Base-by-base conservation (phyloP, 2,329 filamentous ascomycete species). In the Sporothrix protearum region DNA sequence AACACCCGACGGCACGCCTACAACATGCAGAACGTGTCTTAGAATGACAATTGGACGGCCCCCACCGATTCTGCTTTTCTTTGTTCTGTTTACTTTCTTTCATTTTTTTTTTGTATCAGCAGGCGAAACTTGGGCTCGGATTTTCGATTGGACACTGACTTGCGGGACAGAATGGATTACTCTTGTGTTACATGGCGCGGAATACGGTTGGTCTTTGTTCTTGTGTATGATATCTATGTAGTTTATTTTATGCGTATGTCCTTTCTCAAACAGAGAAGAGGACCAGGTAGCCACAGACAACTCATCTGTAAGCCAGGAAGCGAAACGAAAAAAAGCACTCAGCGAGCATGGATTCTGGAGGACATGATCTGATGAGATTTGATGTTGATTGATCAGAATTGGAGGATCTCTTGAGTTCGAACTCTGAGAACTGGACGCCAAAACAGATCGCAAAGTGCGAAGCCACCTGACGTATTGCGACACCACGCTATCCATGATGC, bases 1-100 rank as follows among this genome's bases (percentile, higher is more conserved):
- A 14, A 39, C 19, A 39, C 68, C 6, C 68, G 42, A 7, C 68
- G 68, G 30, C 57, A 64, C 57, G 64, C 69, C 12, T 70, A 70
- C 57, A 51, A 53, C 8, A 33, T 70, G 47, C 69, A 66, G 6
- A 51, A 70, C 8, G 68, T 70, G 63, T 47, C 63, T 12, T 12
- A 14, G 0, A 3, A 2, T 7, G 33, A 25, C 28, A n/a, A 19
- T 30, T 2, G 10, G 22, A 2, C 3, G 19, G 25, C 22, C 3
- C 1, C 22, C 14, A 19, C 19, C 6, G 10, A 6, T 7, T 33
- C 42, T 33, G 3, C 28, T 59, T n/a, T 33, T 57, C 14, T 28
- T 49, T 9, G 8, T 49, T 66, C 33, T 49, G 3, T 1, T n/a
- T 45, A 28, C 19, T 19, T 64, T 42, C 10, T 1, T 9, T 19